Conservation (phyloP, 345 rosid species). For the Microthlaspi erraticum region DNA sequence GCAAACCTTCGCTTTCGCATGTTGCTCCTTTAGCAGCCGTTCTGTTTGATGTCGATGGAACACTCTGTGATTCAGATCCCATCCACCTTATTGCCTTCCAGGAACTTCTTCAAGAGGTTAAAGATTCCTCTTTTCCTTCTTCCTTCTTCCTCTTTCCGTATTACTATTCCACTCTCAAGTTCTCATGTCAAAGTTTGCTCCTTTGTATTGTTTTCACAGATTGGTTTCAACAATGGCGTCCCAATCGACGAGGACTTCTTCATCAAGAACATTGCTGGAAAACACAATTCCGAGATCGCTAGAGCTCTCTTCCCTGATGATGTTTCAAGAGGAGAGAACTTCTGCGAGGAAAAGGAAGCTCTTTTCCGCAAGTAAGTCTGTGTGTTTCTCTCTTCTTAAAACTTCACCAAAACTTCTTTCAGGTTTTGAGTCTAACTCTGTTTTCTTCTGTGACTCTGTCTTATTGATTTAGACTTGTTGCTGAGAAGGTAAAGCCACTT, state of each 20-base stretch:
- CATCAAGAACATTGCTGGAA: slow-evolving; percentile 71
- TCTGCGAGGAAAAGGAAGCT: slow-evolving; percentile 82
- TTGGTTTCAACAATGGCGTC: slow-evolving; percentile 84
- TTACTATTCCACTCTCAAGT: neutral
- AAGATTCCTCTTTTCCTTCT: neutral
- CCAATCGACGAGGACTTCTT: slow-evolving; percentile 85
- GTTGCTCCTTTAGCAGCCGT: slow-evolving; percentile 82
- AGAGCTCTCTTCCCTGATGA: slow-evolving; percentile 67
- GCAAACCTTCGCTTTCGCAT: slow-evolving; percentile 58
- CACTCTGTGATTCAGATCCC: slow-evolving; percentile 96
- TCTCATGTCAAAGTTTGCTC: neutral
- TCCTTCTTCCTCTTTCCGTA: too few species aligned
- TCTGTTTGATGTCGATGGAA: slow-evolving; percentile 94
- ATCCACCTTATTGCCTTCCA: slow-evolving; percentile 70
- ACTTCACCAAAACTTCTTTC: neutral
- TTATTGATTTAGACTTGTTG: slow-evolving; percentile 60
- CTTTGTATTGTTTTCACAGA: slow-evolving; percentile 51
- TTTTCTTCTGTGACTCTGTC: neutral
- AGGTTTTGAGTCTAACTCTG: slow-evolving; percentile 24
- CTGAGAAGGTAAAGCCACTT: slow-evolving; percentile 63
- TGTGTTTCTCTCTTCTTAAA: neutral
- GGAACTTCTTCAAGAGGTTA: slow-evolving; percentile 78
- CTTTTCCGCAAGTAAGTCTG: slow-evolving; percentile 68
- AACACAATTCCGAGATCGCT: slow-evolving; percentile 82
- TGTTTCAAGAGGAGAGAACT: slow-evolving; percentile 60